Conservation (phyloP, 208 protist genomes). For the Leishmania lainsoni region DNA sequence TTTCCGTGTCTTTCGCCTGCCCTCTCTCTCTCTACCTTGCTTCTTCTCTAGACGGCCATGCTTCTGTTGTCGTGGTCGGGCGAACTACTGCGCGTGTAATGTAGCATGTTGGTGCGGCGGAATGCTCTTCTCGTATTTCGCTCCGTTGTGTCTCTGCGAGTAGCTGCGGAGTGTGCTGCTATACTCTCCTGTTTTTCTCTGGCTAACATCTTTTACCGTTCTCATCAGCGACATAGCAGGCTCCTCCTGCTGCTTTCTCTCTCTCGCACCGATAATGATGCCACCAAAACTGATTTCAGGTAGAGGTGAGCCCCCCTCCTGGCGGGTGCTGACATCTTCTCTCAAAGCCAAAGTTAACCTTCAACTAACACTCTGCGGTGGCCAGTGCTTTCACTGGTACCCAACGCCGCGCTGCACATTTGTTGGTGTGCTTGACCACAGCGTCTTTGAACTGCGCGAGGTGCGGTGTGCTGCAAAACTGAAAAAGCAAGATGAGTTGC, state of each 20-base stretch:
- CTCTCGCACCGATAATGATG: background rate
- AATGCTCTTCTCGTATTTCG: background rate
- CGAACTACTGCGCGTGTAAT: background rate
- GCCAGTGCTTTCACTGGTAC: constrained; percentile 83
- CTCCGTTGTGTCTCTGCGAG: background rate
- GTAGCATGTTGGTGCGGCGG: background rate
- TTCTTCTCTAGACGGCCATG: too few relatives aligned
- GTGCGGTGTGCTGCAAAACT: constrained; percentile 1
- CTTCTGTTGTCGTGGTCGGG: background rate
- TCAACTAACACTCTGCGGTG: constrained; percentile 61
- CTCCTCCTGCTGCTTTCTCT: background rate
- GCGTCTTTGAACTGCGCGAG: constrained; percentile 57
- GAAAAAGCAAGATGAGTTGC: background rate
- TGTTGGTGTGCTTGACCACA: constrained; percentile 46
- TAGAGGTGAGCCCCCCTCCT: background rate
- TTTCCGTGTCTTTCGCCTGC: background rate
- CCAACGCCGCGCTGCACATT: constrained; percentile 46
- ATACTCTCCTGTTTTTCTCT: background rate
- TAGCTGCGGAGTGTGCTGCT: background rate
- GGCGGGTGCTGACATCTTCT: constrained; percentile 42
- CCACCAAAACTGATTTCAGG: background rate
- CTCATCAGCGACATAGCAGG: background rate
- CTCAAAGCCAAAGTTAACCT: constrained; percentile 39
- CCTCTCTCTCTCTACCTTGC: background rate
- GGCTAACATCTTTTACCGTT: background rate